Percentiles rank a stretch among this genome's conserved stretches.
Conservation (phyloP, 441 rosid species). For the Jatropha multifida region DNA sequence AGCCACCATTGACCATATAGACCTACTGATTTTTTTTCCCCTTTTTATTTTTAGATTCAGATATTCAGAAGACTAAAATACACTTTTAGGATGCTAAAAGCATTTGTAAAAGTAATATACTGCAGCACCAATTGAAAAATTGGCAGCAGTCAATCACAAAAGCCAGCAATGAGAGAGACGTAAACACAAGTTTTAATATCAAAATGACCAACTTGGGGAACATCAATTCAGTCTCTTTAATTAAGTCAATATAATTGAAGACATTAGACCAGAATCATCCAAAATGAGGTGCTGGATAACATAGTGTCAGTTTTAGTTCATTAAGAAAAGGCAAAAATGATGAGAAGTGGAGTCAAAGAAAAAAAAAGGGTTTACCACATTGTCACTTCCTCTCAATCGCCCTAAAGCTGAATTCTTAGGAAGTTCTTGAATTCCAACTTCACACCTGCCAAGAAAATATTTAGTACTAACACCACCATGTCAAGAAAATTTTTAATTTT, state of each 20-base stretch:
- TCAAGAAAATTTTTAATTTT: not conserved
- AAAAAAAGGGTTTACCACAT: constrained; percentile 53
- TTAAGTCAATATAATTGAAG: not conserved
- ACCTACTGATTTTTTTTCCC: not conserved
- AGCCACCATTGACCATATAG: not conserved
- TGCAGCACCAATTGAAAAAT: not conserved
- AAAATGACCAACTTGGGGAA: too few relatives aligned
- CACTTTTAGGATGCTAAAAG: not conserved
- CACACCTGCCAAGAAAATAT: constrained; percentile 50
- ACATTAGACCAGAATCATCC: not conserved
- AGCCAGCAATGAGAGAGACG: not conserved
- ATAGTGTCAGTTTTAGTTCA: not conserved
- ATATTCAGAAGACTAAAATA: not conserved
- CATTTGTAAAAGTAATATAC: not conserved
- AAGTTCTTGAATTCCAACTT: constrained; percentile 92
- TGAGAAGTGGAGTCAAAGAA: not conserved
- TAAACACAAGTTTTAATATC: not conserved
- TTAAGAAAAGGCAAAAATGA: not conserved
- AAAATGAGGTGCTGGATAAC: not conserved
- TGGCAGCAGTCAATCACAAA: not conserved
- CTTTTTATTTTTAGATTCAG: not conserved
- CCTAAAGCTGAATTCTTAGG: constrained; percentile 80
- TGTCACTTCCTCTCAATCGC: constrained; percentile 91
- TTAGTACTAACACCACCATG: not conserved
- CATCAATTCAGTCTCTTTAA: not conserved